Conservation (phyloP, 768 basidiomycete genomes). For the Podaxis sp. region DNA sequence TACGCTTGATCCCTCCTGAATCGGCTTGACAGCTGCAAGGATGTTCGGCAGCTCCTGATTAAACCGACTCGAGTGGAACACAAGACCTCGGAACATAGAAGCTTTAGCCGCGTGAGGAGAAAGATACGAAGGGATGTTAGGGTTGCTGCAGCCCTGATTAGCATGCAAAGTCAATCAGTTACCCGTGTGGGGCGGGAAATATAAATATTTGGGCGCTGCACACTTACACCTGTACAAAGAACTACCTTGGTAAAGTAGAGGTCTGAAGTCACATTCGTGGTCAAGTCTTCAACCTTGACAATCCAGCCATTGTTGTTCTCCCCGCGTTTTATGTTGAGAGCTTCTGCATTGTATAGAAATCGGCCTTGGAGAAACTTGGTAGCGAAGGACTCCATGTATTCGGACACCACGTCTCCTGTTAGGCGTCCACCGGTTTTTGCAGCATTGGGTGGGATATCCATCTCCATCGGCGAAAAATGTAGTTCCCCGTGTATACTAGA, state of each 20-base stretch:
- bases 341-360: constrained; percentile 34
- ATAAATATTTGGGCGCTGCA: neutral
- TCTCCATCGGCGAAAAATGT: constrained; percentile 46
- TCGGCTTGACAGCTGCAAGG: constrained; percentile 27
- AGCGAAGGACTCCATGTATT: constrained; percentile 49
- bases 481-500: constrained; percentile 55
- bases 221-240: constrained; percentile 22
- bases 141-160: constrained; percentile 54
- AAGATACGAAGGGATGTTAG: constrained; percentile 44
- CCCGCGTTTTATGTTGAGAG: constrained; percentile 41
- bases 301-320: constrained; percentile 35
- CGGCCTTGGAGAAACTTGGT: constrained; percentile 34
- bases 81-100: constrained; percentile 41
- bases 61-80: constrained; percentile 56
- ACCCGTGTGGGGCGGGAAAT: neutral
- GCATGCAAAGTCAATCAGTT: neutral
- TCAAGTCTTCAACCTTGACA: constrained; percentile 38
- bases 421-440: constrained; percentile 36
- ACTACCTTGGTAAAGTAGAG: constrained; percentile 8
- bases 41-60: constrained; percentile 40
- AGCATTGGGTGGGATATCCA: constrained; percentile 36
- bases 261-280: constrained; percentile 10
- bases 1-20: constrained; percentile 15
- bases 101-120: constrained; percentile 34
- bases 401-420: constrained; percentile 43